phyloP scores from a whole-genome alignment of 352 stramenopile species.

The Aphanomyces invadans region DNA sequence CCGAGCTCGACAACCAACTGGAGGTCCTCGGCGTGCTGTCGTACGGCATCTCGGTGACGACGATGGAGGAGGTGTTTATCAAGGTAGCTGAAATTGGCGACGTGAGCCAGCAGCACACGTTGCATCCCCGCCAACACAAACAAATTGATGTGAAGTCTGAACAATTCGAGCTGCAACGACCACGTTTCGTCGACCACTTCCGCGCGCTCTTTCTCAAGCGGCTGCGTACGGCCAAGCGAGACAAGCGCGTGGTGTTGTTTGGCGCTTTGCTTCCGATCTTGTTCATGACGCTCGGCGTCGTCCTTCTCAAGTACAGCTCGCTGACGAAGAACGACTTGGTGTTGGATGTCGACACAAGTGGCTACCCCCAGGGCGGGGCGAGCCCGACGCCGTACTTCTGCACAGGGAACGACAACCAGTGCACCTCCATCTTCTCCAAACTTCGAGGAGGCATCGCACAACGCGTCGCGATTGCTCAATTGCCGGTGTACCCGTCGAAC shows the following conservation, averaged over 20 bases:
- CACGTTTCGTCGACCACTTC: slow-evolving; percentile 38
- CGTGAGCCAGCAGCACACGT: background rate
- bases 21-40: slow-evolving; percentile 36
- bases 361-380: background rate
- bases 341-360: background rate
- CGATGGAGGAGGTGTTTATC: slow-evolving; percentile 85
- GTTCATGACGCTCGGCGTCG: slow-evolving; percentile 26
- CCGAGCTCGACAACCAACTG: slow-evolving; percentile 50
- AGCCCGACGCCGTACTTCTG: background rate
- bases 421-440: background rate
- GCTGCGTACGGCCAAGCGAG: slow-evolving; percentile 10
- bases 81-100: slow-evolving; percentile 40
- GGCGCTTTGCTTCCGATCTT: slow-evolving; percentile 27
- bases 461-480: background rate
- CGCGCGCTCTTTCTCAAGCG: slow-evolving; percentile 22
- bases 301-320: slow-evolving; percentile 25
- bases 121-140: background rate
- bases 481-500: slow-evolving; percentile 25
- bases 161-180: background rate
- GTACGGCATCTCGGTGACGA: slow-evolving; percentile 73
- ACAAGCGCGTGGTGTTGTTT: slow-evolving; percentile 26
- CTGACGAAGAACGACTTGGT: slow-evolving; percentile 11
- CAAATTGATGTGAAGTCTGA: slow-evolving; percentile 38
- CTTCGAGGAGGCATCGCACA: background rate
- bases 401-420: background rate